Evolutionary conservation across 495 filamentous ascomycete genomes (phyloP), one percentile per base, ranked within the genome.

Genomic region (Aspergillus ostianus): DNA sequence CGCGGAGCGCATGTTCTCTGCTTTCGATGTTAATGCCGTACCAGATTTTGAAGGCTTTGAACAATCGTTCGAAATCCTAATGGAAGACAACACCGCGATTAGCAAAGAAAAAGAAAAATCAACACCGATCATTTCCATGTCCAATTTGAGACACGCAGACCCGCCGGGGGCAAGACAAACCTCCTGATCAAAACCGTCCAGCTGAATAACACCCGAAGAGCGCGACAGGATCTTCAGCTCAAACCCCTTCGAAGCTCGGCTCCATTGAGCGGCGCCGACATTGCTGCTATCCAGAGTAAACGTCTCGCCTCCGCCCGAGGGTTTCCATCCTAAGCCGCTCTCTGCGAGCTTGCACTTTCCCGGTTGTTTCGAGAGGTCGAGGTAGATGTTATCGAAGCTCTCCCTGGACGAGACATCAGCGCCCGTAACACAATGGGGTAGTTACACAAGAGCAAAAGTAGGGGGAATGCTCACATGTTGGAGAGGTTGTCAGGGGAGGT

Each of bases 301-400:
- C 57, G 91, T 91, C 47, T 97, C 93, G 67, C 91, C 90, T 64
- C 90, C 90, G 19, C 83, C 85, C 3, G 87, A 83, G 17, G 93
- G 91, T 71, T 92, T 94, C 95, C 95, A 99, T 50, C 93, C 95
- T 62, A 96, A 79, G 50, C 95, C 95, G 54, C 84, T 90, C 61
- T 97, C 93, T 47, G 91, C 92, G 64, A 99, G 90, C 67, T 93
- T 87, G 78, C 91, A 96, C 80, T 90, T 93, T 60, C 95, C 95
- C 15, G 85, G 80, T 67, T 91, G 87, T 70, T 90, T 91, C 51
- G 92, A 97, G 27, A 99, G 81, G 73, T 99, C 93, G 59, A 99
- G 84, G 73, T 94, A 90, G 77, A 97, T 96, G 69, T 90, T 90
- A 67, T 98, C 92, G 70, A 99, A 99, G 70, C 85, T 91, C 84